Evolutionary conservation across 306 rosid genomes (phyloP), one percentile per base, ranked within the genome.

Genomic region (Cicer judaicum): DNA sequence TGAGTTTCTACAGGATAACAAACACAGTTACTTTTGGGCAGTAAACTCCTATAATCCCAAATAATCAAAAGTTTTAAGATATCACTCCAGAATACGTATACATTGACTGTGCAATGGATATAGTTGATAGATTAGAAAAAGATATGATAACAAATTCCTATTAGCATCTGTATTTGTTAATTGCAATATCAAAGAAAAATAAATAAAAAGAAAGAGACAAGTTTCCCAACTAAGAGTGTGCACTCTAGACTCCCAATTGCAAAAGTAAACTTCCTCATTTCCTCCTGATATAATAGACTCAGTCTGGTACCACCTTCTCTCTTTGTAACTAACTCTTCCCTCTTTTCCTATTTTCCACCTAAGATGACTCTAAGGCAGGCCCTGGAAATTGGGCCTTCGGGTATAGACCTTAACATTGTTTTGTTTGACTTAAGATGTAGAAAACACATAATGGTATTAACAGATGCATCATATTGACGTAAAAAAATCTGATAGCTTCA

Each of bases 1-100:
- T 64, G 80, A 68, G 75, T 80, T 80, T 80, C 97, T 91, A 87
- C 88, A 78, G 75, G 78, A 86, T 29, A 78, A 81, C 52, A 75
- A 66, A 79, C 34, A 75, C 18, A 52, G 50, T 76, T 60, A 78
- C 19, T 40, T 64, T 69, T 64, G 47, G 11, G 50, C 13, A 49
- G 55, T 10, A 70, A 68, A 46, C 40, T 66, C 19, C 46, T 60
- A 19, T 66, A 49, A 72, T 75, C n/a, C 48, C 34, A 9, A 44
- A 29, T 34, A 68, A 63, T 77, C 74, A 70, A 34, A 80, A 76
- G 36, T 19, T 71, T 40, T n/a, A 78, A 39, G 8, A 29, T 65
- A 47, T 57, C 40, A 54, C 63, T 79, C 73, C 38, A 54, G 11
- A 44, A 39, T 68, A 38, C 12, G 13, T 43, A 55, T 63, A 42